These are phyloP conservation scores for Heterobasidion irregulare DNA, from an alignment of 1,284 basidiomycete genomes.

Conservation along the genomic window DNA sequence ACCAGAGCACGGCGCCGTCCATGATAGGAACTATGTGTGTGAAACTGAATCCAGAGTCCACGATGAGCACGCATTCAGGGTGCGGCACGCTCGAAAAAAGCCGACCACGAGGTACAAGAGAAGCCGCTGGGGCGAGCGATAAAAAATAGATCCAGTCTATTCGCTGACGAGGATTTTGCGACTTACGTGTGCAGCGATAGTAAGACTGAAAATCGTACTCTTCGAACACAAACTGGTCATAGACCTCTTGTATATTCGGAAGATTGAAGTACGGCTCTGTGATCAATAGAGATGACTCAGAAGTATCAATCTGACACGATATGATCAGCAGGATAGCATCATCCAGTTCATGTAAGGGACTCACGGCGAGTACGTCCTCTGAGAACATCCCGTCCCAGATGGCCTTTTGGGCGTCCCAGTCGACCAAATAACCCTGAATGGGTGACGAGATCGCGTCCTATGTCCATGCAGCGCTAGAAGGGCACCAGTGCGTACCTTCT, in stretches of 20 bases:
- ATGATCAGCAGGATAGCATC: constrained; percentile 1
- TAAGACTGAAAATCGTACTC: constrained; percentile 91
- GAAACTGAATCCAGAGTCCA: constrained; percentile 91
- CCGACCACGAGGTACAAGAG: constrained; percentile 64
- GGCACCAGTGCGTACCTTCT: constrained; percentile 51
- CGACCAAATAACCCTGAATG: constrained; percentile 75
- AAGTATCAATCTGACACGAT: constrained; percentile 54
- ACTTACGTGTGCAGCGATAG: constrained; percentile 73
- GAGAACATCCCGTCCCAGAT: constrained; percentile 87
- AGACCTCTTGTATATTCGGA: constrained; percentile 83
- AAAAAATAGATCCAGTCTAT: background rate
- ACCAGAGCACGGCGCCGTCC: constrained; percentile 66
- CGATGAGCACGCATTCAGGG: constrained; percentile 76
- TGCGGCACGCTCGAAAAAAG: constrained; percentile 43
- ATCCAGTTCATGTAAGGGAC: constrained; percentile 16
- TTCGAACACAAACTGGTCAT: constrained; percentile 93
- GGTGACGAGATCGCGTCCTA: background rate
- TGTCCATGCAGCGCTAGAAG: constrained; percentile 3
- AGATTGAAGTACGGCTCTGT: constrained; percentile 94
- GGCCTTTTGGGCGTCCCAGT: constrained; percentile 90
- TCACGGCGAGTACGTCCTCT: constrained; percentile 57
- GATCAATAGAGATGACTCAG: constrained; percentile 68
- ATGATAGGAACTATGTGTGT: constrained; percentile 88
- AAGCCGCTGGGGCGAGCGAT: constrained; percentile 49
- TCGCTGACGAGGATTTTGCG: constrained; percentile 12